Evolutionary conservation across 2,329 filamentous ascomycete species (phyloP).

Genomic region (Ophiostoma australiae): DNA sequence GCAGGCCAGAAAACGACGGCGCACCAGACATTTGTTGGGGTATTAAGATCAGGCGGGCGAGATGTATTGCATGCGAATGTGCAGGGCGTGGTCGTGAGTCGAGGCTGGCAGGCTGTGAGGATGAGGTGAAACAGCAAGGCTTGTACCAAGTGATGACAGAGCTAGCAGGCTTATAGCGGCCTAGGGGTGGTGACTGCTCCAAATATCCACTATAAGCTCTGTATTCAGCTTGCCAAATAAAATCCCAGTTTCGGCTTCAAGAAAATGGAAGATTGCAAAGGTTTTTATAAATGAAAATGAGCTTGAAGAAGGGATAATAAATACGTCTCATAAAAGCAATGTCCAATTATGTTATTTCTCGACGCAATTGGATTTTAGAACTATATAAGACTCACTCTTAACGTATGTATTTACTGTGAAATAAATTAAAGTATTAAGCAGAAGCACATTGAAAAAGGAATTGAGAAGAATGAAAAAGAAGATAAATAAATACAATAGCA

Average conservation of each 20-base stretch:
- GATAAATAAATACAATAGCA: not conserved
- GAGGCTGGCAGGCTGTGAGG: not conserved
- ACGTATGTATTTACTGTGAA: no score
- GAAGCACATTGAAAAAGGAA: not conserved
- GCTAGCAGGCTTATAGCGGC: not conserved
- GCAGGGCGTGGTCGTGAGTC: not conserved
- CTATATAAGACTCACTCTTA: no score
- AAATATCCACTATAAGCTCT: not conserved
- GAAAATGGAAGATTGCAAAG: no score
- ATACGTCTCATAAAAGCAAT: no score
- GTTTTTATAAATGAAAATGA: no score
- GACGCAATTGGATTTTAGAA: no score
- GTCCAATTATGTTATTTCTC: no score
- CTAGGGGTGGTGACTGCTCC: not conserved
- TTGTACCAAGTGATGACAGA: not conserved
- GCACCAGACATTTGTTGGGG: not conserved
- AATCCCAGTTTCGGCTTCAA: no score
- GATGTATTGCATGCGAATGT: not conserved
- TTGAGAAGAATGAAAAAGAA: not conserved
- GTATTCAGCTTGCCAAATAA: not conserved
- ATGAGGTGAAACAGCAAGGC: not conserved
- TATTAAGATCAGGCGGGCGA: not conserved
- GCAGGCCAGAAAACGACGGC: conserved; percentile 19
- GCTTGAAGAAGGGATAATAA: no score
- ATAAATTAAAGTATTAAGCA: not conserved